A percentile compares a stretch with the other conserved stretches of the same genome.
Conservation (phyloP, 352 stramenopile genomes). For the Globisporangium recalcitrans region DNA sequence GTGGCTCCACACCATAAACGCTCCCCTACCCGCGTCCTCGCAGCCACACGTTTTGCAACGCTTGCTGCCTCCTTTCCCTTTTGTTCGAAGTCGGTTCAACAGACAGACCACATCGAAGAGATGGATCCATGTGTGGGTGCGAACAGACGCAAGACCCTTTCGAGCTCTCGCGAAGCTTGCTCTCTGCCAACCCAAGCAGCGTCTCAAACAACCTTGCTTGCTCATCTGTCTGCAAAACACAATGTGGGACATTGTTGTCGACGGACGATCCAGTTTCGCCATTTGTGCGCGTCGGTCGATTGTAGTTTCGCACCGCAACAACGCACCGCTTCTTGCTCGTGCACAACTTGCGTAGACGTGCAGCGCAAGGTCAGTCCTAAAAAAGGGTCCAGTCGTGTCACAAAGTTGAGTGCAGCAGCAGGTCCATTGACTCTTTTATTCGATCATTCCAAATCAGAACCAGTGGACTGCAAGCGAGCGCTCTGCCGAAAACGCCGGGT, state of each 20-base stretch:
- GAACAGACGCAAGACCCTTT: not conserved
- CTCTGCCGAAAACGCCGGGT: not conserved
- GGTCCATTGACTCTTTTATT: not conserved
- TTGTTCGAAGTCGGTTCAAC: not conserved
- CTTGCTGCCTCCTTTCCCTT: not conserved
- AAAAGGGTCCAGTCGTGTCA: not conserved
- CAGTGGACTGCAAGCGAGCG: not conserved
- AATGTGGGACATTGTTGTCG: no score
- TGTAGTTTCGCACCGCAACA: not conserved
- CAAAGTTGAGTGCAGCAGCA: not conserved
- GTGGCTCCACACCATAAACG: conserved; percentile 5
- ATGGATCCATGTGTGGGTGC: not conserved
- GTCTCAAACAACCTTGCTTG: no score
- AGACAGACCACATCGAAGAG: not conserved
- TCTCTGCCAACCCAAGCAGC: no score
- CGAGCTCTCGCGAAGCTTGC: no score
- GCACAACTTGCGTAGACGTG: not conserved
- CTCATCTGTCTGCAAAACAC: no score
- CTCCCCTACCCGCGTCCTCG: not conserved
- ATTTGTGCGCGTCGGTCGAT: no score
- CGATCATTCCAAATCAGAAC: not conserved
- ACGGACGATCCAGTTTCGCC: no score
- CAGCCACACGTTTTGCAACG: conserved; percentile 10
- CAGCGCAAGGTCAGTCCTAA: conserved; percentile 4
- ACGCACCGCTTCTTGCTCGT: not conserved